A percentile compares a stretch with the other conserved stretches of the same genome.
phyloP scores from a whole-genome alignment of 169 alveolate species.

The Fabrea salina region DNA sequence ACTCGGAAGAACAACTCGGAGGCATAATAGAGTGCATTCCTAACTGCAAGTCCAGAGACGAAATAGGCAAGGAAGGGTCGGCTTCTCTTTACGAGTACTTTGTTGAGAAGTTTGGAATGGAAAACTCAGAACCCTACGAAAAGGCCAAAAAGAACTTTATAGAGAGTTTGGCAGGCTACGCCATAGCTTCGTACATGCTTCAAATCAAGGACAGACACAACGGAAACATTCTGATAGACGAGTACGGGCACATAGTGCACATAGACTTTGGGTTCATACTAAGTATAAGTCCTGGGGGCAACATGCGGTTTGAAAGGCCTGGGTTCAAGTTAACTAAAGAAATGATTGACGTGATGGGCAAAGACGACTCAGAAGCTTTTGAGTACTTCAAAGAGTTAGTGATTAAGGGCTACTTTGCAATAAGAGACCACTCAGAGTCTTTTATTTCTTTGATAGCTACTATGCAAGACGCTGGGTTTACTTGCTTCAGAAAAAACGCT shows the following conservation, averaged over 20 bases:
- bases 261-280: conserved; percentile 97
- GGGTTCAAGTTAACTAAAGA: conserved; percentile 95
- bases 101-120: conserved; percentile 77
- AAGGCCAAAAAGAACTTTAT: conserved; percentile 92
- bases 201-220: conserved; percentile 96
- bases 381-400: conserved; percentile 81
- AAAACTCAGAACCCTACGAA: conserved; percentile 35
- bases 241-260: conserved; percentile 93
- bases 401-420: conserved; percentile 86
- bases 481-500: conserved; percentile 91
- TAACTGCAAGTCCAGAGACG: conserved; percentile 76
- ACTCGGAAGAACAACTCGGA: conserved; percentile 76
- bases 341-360: conserved; percentile 93
- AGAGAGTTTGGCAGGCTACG: conserved; percentile 92
- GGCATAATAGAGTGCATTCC: conserved; percentile 86
- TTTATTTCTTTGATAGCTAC: conserved; percentile 80
- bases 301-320: conserved; percentile 95
- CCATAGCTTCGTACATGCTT: conserved; percentile 86
- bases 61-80: conserved; percentile 82
- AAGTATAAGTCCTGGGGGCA: conserved; percentile 95
- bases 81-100: conserved; percentile 74
- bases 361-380: conserved; percentile 72
- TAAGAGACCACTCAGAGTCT: conserved; percentile 86
- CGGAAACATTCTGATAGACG: conserved; percentile 93
- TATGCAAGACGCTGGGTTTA: conserved; percentile 90